Conservation (phyloP, 176 grass and related monocot species). For the Triticum aestivum region IWGSC_CS_RefSeq_v2.1 NC_057814.1:208405621-208406120, state of each 20-base stretch:
- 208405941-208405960: slow-evolving; percentile 18
- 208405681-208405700: not conserved
- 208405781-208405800: not conserved
- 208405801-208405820: not conserved
- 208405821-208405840: slow-evolving; percentile 1
- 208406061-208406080: slow-evolving; percentile 15
- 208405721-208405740: slow-evolving; percentile 4
- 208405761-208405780: not conserved
- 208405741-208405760: not conserved
- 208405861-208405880: slow-evolving; percentile 1
- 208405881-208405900: not conserved
- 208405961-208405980: slow-evolving; percentile 17
- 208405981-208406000: not conserved
- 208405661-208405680: not conserved
- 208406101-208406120: not conserved
- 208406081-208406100: slow-evolving; percentile 64
- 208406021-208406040: not conserved
- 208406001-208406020: not conserved
- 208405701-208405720: slow-evolving; percentile 14
- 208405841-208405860: not conserved
- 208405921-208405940: not conserved
- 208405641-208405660: slow-evolving; percentile 19
- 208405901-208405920: not conserved
- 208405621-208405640: not conserved
- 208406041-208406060: slow-evolving; percentile 5